Evolutionary conservation across 495 filamentous ascomycete genomes (phyloP), one percentile per base, ranked within the genome.

Genomic region (Penicillium paxilli): DNA sequence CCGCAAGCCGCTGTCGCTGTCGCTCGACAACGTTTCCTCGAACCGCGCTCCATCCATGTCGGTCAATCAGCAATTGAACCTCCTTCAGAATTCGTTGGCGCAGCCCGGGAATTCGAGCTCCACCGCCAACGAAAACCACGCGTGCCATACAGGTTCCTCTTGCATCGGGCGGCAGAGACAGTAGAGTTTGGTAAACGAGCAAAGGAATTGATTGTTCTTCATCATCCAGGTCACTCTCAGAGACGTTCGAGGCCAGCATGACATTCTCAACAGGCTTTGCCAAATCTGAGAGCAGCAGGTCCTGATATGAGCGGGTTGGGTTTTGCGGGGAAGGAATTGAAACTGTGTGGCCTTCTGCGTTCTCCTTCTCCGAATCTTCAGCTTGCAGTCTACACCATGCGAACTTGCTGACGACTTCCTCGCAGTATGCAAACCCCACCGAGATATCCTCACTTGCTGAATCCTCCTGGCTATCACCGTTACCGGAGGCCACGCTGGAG

Each of bases 111-210:
- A 98, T 86, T 20, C 83, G 80, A 32, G 91, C 84, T 42, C 87
- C 87, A 5, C 92, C 92, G 30, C 94, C 94, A 0, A 87, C 87
- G 63, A 98, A 85, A 4, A 96, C 79, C 47, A 98, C 91, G 46
- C 93, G 88, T 6, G 91, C 84, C 89, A 97, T 94, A 68, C 91
- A 96, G 8, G 86, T 71, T 1, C 86, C 84, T 20, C 94, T 85
- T 19, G 89, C 83, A 72, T 98, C 94, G 2, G 92, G 73, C 0
- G 92, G 89, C 1, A 96, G 77, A 9, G 82, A 70, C 2, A 93
- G 76, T 4, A 98, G 81, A n/a, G 80, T 75, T 25, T 80, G 80
- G 70, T 96, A 96, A 1, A 92, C 78, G 8, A 98, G 79, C 8
- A 82, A 55, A 24, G 85, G 87, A 0, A 97, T 67, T 0, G 92